Percentiles rank a stretch among this genome's conserved stretches.
These are phyloP conservation scores for Dactylellina sp. DNA, from an alignment of 2,329 filamentous ascomycete species.

Conservation along the genomic window DNA sequence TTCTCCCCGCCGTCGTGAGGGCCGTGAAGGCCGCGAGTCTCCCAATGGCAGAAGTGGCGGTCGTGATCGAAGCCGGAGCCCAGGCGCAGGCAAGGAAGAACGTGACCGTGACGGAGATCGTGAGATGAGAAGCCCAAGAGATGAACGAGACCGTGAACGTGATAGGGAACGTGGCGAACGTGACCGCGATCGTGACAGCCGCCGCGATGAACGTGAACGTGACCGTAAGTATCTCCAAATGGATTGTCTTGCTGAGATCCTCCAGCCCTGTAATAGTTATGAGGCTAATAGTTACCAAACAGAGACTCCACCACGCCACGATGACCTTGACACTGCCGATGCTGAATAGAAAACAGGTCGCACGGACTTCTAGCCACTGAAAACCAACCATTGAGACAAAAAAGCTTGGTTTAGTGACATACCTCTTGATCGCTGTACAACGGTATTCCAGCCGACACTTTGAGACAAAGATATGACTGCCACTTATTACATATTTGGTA, in stretches of 20 bases:
- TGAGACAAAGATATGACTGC: neutral
- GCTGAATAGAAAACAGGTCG: conserved; percentile 58
- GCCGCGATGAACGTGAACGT: conserved; percentile 70
- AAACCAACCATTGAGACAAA: neutral
- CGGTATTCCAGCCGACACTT: conserved; percentile 14
- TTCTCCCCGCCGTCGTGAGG: conserved; percentile 81
- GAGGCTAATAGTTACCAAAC: conserved; percentile 62
- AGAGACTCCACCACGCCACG: conserved; percentile 69
- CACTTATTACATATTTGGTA: conserved; percentile 3
- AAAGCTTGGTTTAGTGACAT: conserved; percentile 17
- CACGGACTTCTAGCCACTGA: conserved; percentile 1
- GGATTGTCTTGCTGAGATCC: conserved; percentile 68
- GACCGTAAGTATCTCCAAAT: conserved; percentile 77
- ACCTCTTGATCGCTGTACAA: neutral
- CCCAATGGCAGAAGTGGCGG: conserved; percentile 70
- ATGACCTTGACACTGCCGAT: conserved; percentile 96
- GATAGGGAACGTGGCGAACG: conserved; percentile 62
- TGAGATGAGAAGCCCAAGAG: conserved; percentile 73
- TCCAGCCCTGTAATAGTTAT: conserved; percentile 57
- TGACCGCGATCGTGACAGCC: conserved; percentile 76
- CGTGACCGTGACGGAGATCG: conserved; percentile 83
- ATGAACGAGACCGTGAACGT: conserved; percentile 75
- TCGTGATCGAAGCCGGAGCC: conserved; percentile 78
- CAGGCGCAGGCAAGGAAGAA: conserved; percentile 83
- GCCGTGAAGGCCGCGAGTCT: conserved; percentile 66